Evolutionary conservation across 352 stramenopile species (phyloP), one percentile per base, ranked within the genome.

Genomic region (Thraustochytrium striatum): DNA sequence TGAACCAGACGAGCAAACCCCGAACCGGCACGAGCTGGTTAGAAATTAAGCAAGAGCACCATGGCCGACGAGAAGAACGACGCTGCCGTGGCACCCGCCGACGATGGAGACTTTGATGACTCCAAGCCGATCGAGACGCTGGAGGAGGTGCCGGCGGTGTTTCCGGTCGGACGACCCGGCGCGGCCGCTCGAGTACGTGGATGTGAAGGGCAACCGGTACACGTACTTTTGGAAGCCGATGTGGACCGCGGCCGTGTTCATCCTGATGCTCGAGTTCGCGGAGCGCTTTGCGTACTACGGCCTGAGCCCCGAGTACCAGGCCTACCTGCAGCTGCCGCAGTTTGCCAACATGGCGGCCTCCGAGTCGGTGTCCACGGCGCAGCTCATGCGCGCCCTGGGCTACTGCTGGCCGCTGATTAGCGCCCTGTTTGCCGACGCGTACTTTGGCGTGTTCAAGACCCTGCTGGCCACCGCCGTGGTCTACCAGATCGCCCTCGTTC

Each of bases 201-300:
- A 70, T 52, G 59, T 38, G 11, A 16, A 33, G 25, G 59, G 59
- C 41, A 70, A 70, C 30, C 35, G 53, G 59, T 70, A 70, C 59
- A 57, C 59, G 33, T 55, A 90, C 44, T 70, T 73, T 38, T 79
- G 88, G 2, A 75, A 82, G 32, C 87, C 87, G 0, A 88, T 89
- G 85, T 80, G 36, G 0, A 85, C 85, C 59, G 83, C 72, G 0
- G 87, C 89, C 11, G 79, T 87, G 30, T 85, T 87, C 65, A 90
- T 90, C 69, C 59, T 90, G 21, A 21, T 89, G 0, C 81, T 90
- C 0, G 85, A 90, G 84, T 80, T 89, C 50, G 52, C 89, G 0
- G 85, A 90, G 68, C 81, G 87, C 78, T 89, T 90, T 78, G 80
- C 78, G 35, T 90, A 89, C 55, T 90, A 89, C 58, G 86, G 86